Conservation (phyloP, 139 green algal genomes). For the Astrephomene gubernaculifera region DNA sequence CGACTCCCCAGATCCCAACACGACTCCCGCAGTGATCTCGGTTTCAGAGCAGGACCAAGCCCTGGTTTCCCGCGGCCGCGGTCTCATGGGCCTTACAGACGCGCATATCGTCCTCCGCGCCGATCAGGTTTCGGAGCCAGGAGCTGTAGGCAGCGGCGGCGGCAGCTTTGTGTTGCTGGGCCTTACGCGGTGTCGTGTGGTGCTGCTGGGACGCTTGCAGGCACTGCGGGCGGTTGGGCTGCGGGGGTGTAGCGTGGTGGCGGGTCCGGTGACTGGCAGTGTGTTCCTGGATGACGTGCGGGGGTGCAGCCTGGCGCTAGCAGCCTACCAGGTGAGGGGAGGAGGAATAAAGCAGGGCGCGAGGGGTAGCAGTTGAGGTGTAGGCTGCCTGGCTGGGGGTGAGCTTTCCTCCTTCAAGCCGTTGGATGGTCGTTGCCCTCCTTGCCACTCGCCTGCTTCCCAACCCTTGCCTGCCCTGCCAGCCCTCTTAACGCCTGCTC, state of each 20-base stretch:
- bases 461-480: too few species aligned
- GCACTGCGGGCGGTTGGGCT: constrained; percentile 69
- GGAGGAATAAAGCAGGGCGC: too few species aligned
- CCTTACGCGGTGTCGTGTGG: constrained; percentile 68
- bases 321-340: constrained; percentile 68
- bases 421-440: too few species aligned
- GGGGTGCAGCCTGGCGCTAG: constrained; percentile 62
- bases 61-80: constrained; percentile 51
- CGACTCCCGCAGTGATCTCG: not conserved
- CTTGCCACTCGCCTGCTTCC: too few species aligned
- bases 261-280: constrained; percentile 74
- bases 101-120: not conserved
- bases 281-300: constrained; percentile 64
- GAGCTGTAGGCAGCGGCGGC: not conserved
- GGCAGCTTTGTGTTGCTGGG: constrained; percentile 60
- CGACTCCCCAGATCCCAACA: not conserved
- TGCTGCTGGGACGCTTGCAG: constrained; percentile 67
- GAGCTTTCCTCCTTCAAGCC: too few species aligned
- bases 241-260: constrained; percentile 56
- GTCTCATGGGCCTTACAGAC: constrained; percentile 40
- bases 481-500: too few species aligned
- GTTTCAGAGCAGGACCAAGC: constrained; percentile 44
- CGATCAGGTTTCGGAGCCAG: constrained; percentile 29
- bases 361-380: too few species aligned
- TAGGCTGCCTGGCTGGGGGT: too few species aligned